Evolutionary conservation across 139 green algal genomes (phyloP).

Genomic region (Chlorella sp.): DNA sequence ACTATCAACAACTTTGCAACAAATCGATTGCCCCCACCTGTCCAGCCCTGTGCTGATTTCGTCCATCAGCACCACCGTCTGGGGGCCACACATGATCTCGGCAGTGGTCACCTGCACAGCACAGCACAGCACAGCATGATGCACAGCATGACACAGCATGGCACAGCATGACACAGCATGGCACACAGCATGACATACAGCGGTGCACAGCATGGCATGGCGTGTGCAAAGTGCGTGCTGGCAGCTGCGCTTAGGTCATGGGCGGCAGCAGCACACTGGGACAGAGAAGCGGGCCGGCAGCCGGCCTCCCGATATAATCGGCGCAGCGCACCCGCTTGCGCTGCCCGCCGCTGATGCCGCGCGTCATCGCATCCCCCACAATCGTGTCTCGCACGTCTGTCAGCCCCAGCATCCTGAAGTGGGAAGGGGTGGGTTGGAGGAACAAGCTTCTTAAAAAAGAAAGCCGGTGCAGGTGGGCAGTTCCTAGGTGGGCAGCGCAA

Average conservation of each 20-base stretch:
- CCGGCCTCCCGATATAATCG: too few relatives aligned
- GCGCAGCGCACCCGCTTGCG: slow-evolving; percentile 55
- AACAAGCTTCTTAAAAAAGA: neutral
- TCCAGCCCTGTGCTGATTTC: slow-evolving; percentile 72
- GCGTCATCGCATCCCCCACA: neutral
- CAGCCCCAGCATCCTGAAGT: slow-evolving; percentile 37
- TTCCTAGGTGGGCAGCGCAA: too few relatives aligned
- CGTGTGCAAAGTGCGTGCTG: too few relatives aligned
- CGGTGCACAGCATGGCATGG: too few relatives aligned
- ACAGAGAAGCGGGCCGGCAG: too few relatives aligned
- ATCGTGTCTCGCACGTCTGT: slow-evolving; percentile 37
- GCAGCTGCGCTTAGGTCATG: too few relatives aligned
- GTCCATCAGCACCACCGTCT: slow-evolving; percentile 44
- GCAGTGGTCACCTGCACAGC: slow-evolving; percentile 57
- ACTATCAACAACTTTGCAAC: too few relatives aligned
- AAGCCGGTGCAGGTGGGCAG: too few relatives aligned
- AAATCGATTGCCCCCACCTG: neutral
- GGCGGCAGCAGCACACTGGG: too few relatives aligned
- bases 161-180: too few relatives aligned
- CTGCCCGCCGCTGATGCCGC: slow-evolving; percentile 56
- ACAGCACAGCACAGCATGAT: neutral
- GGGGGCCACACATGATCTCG: slow-evolving; percentile 70
- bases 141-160: too few relatives aligned
- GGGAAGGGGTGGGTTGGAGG: neutral
- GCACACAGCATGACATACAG: too few relatives aligned